Evolutionary conservation across 2,329 filamentous ascomycete species (phyloP).

Genomic region (Beauveria caledonica): DNA sequence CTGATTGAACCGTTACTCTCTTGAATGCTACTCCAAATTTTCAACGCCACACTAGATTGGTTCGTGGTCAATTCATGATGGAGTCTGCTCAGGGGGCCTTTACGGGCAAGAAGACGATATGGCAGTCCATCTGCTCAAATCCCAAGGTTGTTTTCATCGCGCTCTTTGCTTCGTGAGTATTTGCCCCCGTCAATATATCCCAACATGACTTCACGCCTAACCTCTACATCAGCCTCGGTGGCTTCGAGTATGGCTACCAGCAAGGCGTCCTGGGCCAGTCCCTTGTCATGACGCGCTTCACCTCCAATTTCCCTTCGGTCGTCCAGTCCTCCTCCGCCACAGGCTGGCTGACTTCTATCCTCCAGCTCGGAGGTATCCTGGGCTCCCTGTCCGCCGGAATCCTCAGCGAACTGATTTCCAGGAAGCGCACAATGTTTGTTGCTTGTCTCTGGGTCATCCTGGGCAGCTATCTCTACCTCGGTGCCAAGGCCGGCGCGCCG

Average conservation of each 20-base stretch:
- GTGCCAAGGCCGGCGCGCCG: constrained; percentile 31
- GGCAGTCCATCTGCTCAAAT: constrained; percentile 25
- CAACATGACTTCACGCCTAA: neutral
- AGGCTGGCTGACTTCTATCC: constrained; percentile 43
- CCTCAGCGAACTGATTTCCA: constrained; percentile 39
- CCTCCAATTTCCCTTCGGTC: constrained; percentile 39
- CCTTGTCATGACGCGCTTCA: constrained; percentile 44
- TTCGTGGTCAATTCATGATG: neutral
- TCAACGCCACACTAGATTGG: neutral
- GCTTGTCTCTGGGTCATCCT: constrained; percentile 39
- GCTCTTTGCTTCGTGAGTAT: constrained; percentile 31
- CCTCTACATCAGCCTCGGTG: constrained; percentile 32
- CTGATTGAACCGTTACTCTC: neutral
- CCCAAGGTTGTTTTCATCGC: constrained; percentile 31
- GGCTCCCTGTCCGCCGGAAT: constrained; percentile 40
- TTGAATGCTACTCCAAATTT: neutral
- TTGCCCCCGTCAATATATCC: neutral
- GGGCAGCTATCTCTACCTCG: constrained; percentile 36
- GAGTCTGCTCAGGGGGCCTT: constrained; percentile 14
- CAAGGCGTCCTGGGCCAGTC: constrained; percentile 47
- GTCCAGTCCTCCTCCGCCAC: constrained; percentile 36
- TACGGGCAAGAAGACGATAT: constrained; percentile 15
- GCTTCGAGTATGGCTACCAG: constrained; percentile 45
- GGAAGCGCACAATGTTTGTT: constrained; percentile 44
- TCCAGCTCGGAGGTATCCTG: constrained; percentile 41